Evolutionary conservation across 2,329 filamentous ascomycete species (phyloP).

Genomic region (Phoma herbarum): DNA sequence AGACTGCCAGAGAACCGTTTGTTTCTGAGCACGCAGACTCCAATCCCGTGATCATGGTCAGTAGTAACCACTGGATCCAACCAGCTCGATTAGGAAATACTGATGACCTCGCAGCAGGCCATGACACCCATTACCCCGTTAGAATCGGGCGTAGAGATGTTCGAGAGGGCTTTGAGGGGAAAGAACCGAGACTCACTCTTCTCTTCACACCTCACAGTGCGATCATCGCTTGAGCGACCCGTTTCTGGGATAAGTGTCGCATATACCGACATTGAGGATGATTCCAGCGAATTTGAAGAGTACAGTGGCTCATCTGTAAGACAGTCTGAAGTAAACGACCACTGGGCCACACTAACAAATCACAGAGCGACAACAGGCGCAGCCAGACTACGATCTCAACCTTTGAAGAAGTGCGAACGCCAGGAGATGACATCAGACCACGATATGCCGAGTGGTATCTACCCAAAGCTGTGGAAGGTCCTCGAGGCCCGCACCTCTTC

Average conservation of each 20-base stretch:
- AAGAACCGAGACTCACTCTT: slow-evolving; percentile 66
- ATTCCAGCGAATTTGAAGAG: slow-evolving; percentile 54
- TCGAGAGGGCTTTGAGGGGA: slow-evolving; percentile 50
- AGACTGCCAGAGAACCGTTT: slow-evolving; percentile 28
- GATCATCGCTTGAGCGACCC: slow-evolving; percentile 63
- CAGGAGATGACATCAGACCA: slow-evolving; percentile 66
- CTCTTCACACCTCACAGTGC: slow-evolving; percentile 51
- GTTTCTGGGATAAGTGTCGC: slow-evolving; percentile 78
- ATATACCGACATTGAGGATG: slow-evolving; percentile 77
- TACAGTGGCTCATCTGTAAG: slow-evolving; percentile 73
- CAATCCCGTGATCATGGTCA: slow-evolving; percentile 49
- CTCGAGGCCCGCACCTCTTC: slow-evolving; percentile 87
- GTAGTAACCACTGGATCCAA: slow-evolving; percentile 15
- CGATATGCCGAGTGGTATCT: slow-evolving; percentile 68
- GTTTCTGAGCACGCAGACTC: slow-evolving; percentile 31
- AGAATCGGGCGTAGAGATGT: slow-evolving; percentile 58
- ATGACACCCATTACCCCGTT: slow-evolving; percentile 57
- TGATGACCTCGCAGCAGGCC: slow-evolving; percentile 51
- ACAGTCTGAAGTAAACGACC: background rate
- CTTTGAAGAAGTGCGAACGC: slow-evolving; percentile 83
- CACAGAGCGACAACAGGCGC: slow-evolving; percentile 66
- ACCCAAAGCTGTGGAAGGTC: slow-evolving; percentile 77
- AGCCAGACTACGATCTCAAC: slow-evolving; percentile 89
- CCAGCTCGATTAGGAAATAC: slow-evolving; percentile 24
- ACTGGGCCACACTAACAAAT: slow-evolving; percentile 34